Evolutionary conservation across 148 eudicot genomes (phyloP).

Genomic region (Chenopodium album): DNA sequence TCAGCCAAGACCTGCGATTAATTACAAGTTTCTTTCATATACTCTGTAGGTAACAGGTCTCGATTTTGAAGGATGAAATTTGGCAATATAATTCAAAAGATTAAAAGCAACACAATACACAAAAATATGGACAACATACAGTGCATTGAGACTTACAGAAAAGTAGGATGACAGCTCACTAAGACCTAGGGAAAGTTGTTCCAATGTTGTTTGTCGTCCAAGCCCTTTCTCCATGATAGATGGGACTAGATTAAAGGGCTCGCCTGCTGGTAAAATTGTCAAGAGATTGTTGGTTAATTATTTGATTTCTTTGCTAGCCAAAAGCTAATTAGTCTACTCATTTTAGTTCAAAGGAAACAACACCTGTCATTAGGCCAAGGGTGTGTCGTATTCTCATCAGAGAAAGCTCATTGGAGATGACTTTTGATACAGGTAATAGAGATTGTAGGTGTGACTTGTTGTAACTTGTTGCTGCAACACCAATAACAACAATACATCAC

Average conservation of each 20-base stretch:
- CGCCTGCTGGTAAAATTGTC: conserved; percentile 15
- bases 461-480: conserved; percentile 33
- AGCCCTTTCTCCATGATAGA: conserved; percentile 13
- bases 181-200: conserved; percentile 27
- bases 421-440: conserved; percentile 24
- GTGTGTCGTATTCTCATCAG: conserved; percentile 16
- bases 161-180: conserved; percentile 28
- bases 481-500: conserved; percentile 3
- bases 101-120: background rate
- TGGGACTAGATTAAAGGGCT: conserved; percentile 15
- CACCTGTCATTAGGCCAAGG: conserved; percentile 29
- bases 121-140: too few species aligned
- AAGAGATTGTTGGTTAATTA: background rate
- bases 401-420: conserved; percentile 24
- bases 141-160: conserved; percentile 28
- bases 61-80: too few species aligned
- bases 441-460: conserved; percentile 27
- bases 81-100: too few species aligned
- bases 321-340: background rate
- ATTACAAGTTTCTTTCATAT: conserved; percentile 15
- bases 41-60: background rate
- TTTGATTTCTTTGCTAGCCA: background rate
- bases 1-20: conserved; percentile 40
- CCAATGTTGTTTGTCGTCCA: conserved; percentile 9
- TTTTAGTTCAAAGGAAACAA: background rate